Evolutionary conservation across 306 rosid species (phyloP), one percentile per base, ranked within the genome.

Genomic region (Quercus engelmannii): DNA sequence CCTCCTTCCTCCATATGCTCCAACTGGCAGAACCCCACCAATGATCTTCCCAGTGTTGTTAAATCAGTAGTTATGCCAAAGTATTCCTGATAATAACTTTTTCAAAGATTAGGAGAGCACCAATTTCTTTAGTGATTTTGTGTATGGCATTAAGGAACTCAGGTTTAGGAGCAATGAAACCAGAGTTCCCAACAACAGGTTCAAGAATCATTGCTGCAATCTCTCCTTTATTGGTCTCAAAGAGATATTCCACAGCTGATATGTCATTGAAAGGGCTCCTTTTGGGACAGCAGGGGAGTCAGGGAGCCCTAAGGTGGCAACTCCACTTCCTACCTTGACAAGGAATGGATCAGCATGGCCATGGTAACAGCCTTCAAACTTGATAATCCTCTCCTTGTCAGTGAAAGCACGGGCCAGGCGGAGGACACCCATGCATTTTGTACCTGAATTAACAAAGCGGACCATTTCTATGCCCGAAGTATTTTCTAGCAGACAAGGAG

Each of bases 341-440:
- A 95, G 98, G 84, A 93, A 95, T 62, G 98, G 97, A 83, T 95
- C 99, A 0, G 98, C 99, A 73, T 95, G 99, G 61, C 99, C 99
- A 69, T 95, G 99, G 84, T 95, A 93, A 85, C 99, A 95, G 18
- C 99, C 98, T 85, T 93, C 99, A 73, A 95, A 90, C 88, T 95
- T 95, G 79, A 93, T 89, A 73, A 95, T 78, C 84, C 93, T 95
- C 75, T 81, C 87, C 71, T 69, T 89, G 6, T 96, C 83, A 0
- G 99, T 93, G 83, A 35, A 95, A 70, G 99, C 99, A 43, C 97
- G 97, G 19, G 94, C 92, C 26, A 93, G 83, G 11, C 98, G 98
- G 78, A 93, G 97, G 35, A 91, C n/a, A n/a, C 94, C 96, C 98
- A 95, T 91, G 80, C 99, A 95, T 12, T 95, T 98, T 1, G 98